A percentile compares a stretch with the other conserved stretches of the same genome.
phyloP scores from a whole-genome alignment of 495 filamentous ascomycete genomes.

The Talaromyces thailandensis region DNA sequence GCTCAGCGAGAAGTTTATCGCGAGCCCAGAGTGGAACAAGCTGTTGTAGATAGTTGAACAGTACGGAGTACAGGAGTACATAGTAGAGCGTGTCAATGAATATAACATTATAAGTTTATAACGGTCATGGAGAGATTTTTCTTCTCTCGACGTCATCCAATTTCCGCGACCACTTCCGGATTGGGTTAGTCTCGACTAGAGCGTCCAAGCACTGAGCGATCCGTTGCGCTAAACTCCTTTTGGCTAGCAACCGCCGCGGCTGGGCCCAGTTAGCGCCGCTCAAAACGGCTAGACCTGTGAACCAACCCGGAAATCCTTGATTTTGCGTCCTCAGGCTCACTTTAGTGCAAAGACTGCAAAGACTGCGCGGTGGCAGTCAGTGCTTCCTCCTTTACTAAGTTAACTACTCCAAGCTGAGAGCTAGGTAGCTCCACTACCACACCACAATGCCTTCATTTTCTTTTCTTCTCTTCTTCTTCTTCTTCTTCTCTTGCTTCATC shows the following conservation, averaged over 20 bases:
- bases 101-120: background rate
- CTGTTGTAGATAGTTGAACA: slow-evolving; percentile 35
- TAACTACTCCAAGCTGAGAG: background rate
- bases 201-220: background rate
- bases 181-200: background rate
- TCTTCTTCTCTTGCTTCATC: slow-evolving; percentile 11
- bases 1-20: slow-evolving; percentile 40
- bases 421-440: background rate
- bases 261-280: background rate
- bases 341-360: no score
- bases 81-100: background rate
- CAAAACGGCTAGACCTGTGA: background rate
- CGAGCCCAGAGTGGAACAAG: slow-evolving; percentile 39
- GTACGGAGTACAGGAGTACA: no score
- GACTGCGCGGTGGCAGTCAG: no score
- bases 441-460: background rate
- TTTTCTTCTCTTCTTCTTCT: background rate
- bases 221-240: background rate
- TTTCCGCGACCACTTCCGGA: background rate
- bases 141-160: slow-evolving; percentile 3
- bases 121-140: background rate
- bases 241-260: background rate
- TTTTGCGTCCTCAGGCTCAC: background rate
- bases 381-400: background rate
- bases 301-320: background rate